phyloP scores from a whole-genome alignment of 345 rosid genomes.

The Kernera saxatilis region DNA sequence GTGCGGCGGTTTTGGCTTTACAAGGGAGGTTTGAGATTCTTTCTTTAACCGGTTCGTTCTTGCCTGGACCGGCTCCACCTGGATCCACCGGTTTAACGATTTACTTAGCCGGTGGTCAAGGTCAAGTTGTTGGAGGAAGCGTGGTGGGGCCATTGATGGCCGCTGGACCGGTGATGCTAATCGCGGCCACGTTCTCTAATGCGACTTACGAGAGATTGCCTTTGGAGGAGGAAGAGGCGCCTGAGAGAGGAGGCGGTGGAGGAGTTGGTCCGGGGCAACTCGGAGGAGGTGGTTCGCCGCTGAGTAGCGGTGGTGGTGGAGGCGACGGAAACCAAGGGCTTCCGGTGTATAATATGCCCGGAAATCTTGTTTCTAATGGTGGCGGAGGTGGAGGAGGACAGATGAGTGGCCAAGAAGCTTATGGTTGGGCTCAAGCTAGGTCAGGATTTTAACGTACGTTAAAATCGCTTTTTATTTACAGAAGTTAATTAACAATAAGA shows the following conservation, averaged over 20 bases:
- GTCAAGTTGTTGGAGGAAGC: conserved; percentile 49
- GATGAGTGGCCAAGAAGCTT: conserved; percentile 45
- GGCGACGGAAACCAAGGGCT: conserved; percentile 45
- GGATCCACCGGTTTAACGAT: conserved; percentile 47
- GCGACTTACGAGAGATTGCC: conserved; percentile 48
- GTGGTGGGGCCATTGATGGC: conserved; percentile 43
- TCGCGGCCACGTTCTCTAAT: conserved; percentile 46
- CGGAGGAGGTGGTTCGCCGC: conserved; percentile 26
- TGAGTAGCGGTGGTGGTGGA: conserved; percentile 41
- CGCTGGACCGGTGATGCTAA: conserved; percentile 43
- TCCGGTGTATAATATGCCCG: conserved; percentile 51
- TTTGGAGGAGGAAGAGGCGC: conserved; percentile 41
- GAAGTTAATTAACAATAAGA: conserved; percentile 20
- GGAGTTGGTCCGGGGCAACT: conserved; percentile 35
- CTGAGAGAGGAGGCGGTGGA: conserved; percentile 31
- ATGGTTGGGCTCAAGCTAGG: conserved; percentile 52
- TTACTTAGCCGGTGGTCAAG: conserved; percentile 49
- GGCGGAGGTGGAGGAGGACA: conserved; percentile 40
- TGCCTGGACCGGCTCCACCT: conserved; percentile 46
- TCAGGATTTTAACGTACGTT: conserved; percentile 33
- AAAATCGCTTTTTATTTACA: neutral
- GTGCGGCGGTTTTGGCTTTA: conserved; percentile 41
- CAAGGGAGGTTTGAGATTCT: conserved; percentile 49
- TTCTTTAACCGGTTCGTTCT: conserved; percentile 41
- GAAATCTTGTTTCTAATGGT: conserved; percentile 59